phyloP scores from a whole-genome alignment of 108 stramenopile genomes.

The Skeletonema tropicum region DNA sequence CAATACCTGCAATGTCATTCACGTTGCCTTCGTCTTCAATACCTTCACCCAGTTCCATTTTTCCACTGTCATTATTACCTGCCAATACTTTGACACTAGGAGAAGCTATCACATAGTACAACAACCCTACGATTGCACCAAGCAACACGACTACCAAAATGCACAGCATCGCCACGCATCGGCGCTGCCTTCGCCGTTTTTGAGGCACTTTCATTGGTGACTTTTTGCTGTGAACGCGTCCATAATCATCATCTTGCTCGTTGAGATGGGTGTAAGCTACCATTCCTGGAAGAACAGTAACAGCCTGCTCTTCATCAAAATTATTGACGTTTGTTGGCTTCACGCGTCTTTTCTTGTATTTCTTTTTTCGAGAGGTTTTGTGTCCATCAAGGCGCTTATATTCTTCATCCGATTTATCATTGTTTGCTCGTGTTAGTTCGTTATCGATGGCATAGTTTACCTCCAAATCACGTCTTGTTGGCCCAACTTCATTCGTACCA shows the following conservation, averaged over 20 bases:
- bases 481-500: neutral
- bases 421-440: neutral
- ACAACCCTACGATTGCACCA: neutral
- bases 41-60: neutral
- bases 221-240: too few species aligned
- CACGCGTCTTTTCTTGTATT: neutral
- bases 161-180: neutral
- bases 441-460: neutral
- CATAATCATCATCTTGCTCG: neutral
- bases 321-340: neutral
- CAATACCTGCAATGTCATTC: neutral
- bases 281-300: neutral
- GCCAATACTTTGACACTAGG: neutral
- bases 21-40: neutral
- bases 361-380: neutral
- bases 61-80: neutral
- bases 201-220: neutral
- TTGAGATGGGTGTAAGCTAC: neutral
- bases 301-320: neutral
- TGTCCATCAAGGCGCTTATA: neutral
- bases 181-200: neutral
- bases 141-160: neutral
- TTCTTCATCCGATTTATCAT: neutral
- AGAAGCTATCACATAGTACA: neutral
- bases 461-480: neutral